Conservation (phyloP, 2,329 filamentous ascomycete genomes). For the Diaporthe batatas region DNA sequence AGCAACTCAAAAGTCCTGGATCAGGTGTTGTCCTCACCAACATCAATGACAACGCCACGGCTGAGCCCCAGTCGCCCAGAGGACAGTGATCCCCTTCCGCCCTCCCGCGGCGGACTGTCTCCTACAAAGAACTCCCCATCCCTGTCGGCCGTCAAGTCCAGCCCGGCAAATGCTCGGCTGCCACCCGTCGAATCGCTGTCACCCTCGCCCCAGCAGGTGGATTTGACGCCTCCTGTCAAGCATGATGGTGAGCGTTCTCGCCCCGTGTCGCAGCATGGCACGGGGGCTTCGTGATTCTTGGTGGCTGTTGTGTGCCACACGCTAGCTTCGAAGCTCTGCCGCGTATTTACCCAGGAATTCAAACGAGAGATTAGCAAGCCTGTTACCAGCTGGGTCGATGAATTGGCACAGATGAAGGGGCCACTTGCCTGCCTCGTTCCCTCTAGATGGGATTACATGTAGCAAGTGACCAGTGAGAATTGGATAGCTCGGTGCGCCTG, state of each 20-base stretch:
- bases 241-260: conserved; percentile 50
- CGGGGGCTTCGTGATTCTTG: background rate
- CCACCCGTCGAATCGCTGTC: conserved; percentile 70
- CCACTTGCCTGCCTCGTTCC: background rate
- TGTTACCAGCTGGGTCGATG: background rate
- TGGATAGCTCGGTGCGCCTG: background rate
- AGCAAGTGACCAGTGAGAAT: background rate
- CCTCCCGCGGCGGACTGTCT: conserved; percentile 62
- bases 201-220: conserved; percentile 68
- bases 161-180: conserved; percentile 60
- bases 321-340: background rate
- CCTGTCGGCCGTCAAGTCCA: conserved; percentile 48
- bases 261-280: conserved; percentile 34
- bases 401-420: background rate
- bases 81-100: conserved; percentile 55
- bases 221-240: conserved; percentile 73
- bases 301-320: background rate
- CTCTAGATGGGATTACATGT: background rate
- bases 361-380: background rate
- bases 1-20: conserved; percentile 39
- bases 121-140: conserved; percentile 66
- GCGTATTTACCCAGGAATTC: background rate
- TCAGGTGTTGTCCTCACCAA: conserved; percentile 45
- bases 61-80: conserved; percentile 46
- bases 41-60: conserved; percentile 42